These are phyloP conservation scores for Penicillium ochrochloron DNA, from an alignment of 495 filamentous ascomycete genomes.

Conservation along the genomic window DNA sequence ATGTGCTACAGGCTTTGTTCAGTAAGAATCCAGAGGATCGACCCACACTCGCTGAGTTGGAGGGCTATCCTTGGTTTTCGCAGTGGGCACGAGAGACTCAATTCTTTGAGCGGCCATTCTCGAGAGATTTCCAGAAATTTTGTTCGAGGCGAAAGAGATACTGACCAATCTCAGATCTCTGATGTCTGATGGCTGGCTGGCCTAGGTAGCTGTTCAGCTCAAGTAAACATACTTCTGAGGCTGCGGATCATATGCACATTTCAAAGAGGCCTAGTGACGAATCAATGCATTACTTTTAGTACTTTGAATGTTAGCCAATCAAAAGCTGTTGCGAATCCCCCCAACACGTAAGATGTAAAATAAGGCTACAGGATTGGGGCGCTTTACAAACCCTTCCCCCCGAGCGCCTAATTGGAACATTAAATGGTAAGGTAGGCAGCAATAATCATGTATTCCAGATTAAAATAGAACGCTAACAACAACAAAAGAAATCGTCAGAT, in stretches of 20 bases:
- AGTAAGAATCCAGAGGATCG: slow-evolving; percentile 22
- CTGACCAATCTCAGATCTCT: not conserved
- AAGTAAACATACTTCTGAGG: not conserved
- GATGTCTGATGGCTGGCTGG: not conserved
- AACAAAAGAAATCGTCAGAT: slow-evolving; percentile 8
- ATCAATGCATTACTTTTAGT: not conserved
- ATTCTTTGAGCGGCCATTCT: slow-evolving; percentile 22
- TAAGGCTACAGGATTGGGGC: not conserved
- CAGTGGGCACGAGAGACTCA: slow-evolving; percentile 24
- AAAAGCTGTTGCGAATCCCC: not conserved
- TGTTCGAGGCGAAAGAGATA: not conserved
- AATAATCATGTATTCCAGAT: not conserved
- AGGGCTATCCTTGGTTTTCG: slow-evolving; percentile 29
- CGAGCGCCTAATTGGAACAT: not conserved
- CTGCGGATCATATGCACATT: not conserved
- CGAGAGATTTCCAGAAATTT: slow-evolving; percentile 1
- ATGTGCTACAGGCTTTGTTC: slow-evolving; percentile 31
- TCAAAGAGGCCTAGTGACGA: not conserved
- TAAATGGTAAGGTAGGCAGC: slow-evolving; percentile 6
- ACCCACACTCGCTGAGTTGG: slow-evolving; percentile 22
- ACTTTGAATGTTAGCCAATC: not conserved
- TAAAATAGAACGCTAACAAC: slow-evolving; percentile 18
- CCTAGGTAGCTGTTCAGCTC: not conserved
- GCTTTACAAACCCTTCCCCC: not conserved
- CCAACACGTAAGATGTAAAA: not conserved